Conservation (phyloP, 495 filamentous ascomycete genomes). For the Penicillium angulare region DNA sequence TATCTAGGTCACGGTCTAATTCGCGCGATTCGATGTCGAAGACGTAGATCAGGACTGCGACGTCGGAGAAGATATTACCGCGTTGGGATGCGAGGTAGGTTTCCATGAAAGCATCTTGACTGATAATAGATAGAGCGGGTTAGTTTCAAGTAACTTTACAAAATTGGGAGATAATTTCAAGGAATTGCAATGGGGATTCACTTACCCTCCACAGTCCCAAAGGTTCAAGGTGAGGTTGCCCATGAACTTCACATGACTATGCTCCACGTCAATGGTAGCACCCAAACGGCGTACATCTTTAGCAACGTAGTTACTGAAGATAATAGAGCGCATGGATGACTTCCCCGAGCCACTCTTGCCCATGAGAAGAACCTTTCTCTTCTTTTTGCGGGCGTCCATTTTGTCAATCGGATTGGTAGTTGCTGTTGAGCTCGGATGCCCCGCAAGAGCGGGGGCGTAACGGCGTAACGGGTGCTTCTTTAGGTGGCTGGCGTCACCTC, state of each 20-base stretch:
- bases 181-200: background rate
- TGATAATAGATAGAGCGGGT: constrained; percentile 28
- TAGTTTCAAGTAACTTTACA: background rate
- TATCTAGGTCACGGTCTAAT: constrained; percentile 84
- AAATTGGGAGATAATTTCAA: too few species aligned
- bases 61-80: constrained; percentile 91
- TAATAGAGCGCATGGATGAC: constrained; percentile 96
- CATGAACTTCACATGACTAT: constrained; percentile 96
- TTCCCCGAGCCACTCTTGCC: constrained; percentile 99
- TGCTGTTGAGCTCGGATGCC: constrained; percentile 25
- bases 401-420: constrained; percentile 7
- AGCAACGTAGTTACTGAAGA: constrained; percentile 97
- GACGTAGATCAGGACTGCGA: constrained; percentile 97
- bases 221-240: constrained; percentile 95
- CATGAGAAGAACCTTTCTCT: constrained; percentile 62
- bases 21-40: constrained; percentile 97
- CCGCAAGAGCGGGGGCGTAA: constrained; percentile 28
- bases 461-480: constrained; percentile 14
- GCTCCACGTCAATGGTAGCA: constrained; percentile 98
- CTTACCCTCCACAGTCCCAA: constrained; percentile 94
- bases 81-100: constrained; percentile 94
- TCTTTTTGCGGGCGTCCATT: constrained; percentile 52
- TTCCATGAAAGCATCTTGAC: constrained; percentile 98
- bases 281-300: constrained; percentile 92
- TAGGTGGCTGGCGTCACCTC: constrained; percentile 1